phyloP scores from a whole-genome alignment of 306 rosid species.

The Vigna angularis region DNA sequence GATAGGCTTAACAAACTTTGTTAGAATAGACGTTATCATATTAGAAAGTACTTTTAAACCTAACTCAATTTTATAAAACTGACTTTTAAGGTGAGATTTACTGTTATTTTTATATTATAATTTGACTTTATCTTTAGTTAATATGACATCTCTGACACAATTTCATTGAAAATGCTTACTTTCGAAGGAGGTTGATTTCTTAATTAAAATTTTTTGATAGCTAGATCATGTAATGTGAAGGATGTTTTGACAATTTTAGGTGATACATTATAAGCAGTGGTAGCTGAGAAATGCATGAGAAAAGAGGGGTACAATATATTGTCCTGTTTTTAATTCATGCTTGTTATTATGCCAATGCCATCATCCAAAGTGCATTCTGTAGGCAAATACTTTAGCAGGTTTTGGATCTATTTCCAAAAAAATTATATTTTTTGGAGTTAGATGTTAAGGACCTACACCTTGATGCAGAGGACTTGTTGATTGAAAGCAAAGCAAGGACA shows the following conservation, averaged over 20 bases:
- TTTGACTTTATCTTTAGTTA: too few relatives aligned
- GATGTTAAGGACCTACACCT: slow-evolving; percentile 9
- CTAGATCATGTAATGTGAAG: neutral
- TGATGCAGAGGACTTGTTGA: slow-evolving; percentile 3
- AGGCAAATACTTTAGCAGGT: neutral
- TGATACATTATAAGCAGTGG: neutral
- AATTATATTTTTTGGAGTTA: neutral
- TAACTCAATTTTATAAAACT: too few relatives aligned
- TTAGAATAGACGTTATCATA: too few relatives aligned
- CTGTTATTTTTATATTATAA: too few relatives aligned
- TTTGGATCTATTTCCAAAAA: neutral
- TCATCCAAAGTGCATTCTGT: too few relatives aligned
- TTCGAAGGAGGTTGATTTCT: slow-evolving; percentile 17
- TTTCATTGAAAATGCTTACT: slow-evolving; percentile 12
- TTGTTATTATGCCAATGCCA: slow-evolving; percentile 12
- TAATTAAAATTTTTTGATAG: slow-evolving; percentile 3
- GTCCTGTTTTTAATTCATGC: slow-evolving; percentile 3
- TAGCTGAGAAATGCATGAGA: slow-evolving; percentile 10
- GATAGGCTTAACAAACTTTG: too few relatives aligned
- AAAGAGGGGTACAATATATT: neutral
- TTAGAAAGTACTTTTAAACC: too few relatives aligned
- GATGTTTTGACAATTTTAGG: slow-evolving; percentile 19
- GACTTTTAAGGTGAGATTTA: too few relatives aligned
- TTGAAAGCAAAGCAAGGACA: slow-evolving; percentile 1
- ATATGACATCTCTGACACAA: neutral